Percentiles rank a stretch among this genome's conserved stretches.
Conservation (phyloP, 1,284 basidiomycete species). For the Malassezia furfur region DNA sequence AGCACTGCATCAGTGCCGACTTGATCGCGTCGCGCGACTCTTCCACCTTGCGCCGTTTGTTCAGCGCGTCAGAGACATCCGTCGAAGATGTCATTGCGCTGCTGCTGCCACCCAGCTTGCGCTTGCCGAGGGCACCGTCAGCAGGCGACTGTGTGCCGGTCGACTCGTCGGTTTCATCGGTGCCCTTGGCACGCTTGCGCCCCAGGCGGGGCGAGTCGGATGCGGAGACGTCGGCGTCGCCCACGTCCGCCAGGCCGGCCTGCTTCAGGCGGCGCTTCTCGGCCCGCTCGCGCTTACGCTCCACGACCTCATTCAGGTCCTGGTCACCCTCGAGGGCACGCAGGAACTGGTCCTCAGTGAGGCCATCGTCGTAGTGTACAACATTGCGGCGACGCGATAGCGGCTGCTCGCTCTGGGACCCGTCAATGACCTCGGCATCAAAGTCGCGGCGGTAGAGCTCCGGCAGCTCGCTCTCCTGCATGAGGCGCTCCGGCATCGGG, state of each 20-base stretch:
- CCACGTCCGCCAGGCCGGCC: conserved; percentile 11
- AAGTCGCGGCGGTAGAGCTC: conserved; percentile 74
- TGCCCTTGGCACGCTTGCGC: conserved; percentile 12
- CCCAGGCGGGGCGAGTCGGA: conserved; percentile 28
- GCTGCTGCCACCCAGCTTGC: conserved; percentile 20
- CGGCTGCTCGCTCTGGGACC: conserved; percentile 54
- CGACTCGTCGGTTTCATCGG: conserved; percentile 1
- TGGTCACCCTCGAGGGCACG: conserved; percentile 75
- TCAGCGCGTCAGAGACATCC: not conserved
- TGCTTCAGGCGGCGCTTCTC: conserved; percentile 40
- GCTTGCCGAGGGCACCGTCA: conserved; percentile 25
- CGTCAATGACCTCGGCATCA: conserved; percentile 49
- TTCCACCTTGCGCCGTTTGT: conserved; percentile 66
- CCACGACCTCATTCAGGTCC: conserved; percentile 55
- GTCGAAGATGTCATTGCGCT: conserved; percentile 30
- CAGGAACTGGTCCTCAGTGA: conserved; percentile 76
- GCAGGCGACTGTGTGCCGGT: conserved; percentile 1
- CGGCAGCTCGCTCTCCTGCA: conserved; percentile 81
- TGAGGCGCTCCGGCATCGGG: conserved; percentile 63
- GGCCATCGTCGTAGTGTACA: conserved; percentile 87
- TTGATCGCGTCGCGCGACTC: conserved; percentile 58
- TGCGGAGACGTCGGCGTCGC: conserved; percentile 16
- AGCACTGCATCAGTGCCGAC: conserved; percentile 69
- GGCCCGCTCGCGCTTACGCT: conserved; percentile 45
- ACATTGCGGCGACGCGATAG: conserved; percentile 74